Conservation (phyloP, 371 early-diverging fungal species). For the Mucor velutinosus region DNA sequence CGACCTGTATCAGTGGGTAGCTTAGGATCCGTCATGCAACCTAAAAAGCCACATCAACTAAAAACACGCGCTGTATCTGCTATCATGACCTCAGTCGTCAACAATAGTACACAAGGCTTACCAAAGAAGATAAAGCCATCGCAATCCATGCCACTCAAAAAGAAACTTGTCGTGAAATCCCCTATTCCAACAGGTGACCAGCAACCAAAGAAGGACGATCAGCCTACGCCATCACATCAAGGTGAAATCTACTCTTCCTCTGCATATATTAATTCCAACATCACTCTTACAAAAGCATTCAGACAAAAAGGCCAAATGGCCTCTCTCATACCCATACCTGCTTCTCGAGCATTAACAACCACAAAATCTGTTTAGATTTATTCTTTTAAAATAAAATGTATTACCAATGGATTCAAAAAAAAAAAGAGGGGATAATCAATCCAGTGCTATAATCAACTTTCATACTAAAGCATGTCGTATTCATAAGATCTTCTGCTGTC, state of each 20-base stretch:
- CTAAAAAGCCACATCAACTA: constrained; percentile 10
- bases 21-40: constrained; percentile 15
- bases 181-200: not conserved
- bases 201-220: not conserved
- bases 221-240: not conserved
- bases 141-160: constrained; percentile 26
- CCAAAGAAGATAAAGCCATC: constrained; percentile 20
- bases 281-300: constrained; percentile 21
- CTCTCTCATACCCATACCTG: constrained; percentile 28
- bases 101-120: not conserved
- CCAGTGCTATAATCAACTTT: not conserved
- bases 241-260: constrained; percentile 16
- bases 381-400: too few relatives aligned
- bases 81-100: constrained; percentile 4
- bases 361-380: constrained; percentile 16
- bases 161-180: constrained; percentile 8
- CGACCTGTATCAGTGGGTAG: constrained; percentile 24
- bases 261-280: constrained; percentile 21
- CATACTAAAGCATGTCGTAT: constrained; percentile 16
- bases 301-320: constrained; percentile 17
- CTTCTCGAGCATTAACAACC: not conserved
- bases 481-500: constrained; percentile 32
- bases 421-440: too few relatives aligned
- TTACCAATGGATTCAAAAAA: too few relatives aligned
- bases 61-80: constrained; percentile 19